Evolutionary conservation across 116 monocot genomes (phyloP).

Genomic region (Cymodocea nodosa): DNA sequence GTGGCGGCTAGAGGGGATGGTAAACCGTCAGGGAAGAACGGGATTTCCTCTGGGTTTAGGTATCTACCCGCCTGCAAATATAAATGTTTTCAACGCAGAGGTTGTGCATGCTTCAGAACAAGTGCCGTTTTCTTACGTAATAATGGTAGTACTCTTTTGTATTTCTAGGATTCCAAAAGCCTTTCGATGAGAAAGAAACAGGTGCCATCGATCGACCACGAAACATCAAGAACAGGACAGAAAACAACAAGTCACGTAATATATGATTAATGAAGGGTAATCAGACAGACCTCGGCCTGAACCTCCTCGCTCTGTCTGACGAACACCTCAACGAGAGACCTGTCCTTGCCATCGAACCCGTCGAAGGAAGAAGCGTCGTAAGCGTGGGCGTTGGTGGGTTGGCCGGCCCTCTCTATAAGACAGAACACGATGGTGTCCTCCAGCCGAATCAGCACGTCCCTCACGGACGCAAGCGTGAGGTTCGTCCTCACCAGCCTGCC

Average conservation of each 20-base stretch:
- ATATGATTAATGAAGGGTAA: background rate
- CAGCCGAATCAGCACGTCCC: conserved; percentile 31
- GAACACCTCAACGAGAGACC: conserved; percentile 38
- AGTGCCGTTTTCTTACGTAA: no score
- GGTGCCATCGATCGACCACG: background rate
- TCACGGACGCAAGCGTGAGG: conserved; percentile 38
- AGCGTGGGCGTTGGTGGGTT: conserved; percentile 27
- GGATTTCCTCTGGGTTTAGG: conserved; percentile 53
- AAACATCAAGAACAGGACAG: background rate
- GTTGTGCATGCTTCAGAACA: no score
- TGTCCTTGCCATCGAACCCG: background rate
- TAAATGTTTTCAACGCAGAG: background rate
- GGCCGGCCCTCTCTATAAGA: conserved; percentile 57
- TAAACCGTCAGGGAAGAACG: conserved; percentile 15
- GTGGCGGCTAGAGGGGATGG: conserved; percentile 11
- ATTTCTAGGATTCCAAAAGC: no score
- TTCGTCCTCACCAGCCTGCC: background rate
- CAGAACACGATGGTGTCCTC: conserved; percentile 71
- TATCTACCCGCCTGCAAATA: conserved; percentile 67
- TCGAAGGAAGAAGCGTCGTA: conserved; percentile 21
- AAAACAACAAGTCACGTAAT: background rate
- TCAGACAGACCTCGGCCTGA: conserved; percentile 33
- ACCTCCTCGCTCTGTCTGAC: conserved; percentile 41
- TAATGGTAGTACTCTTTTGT: no score
- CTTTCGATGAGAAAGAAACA: background rate